phyloP scores from a whole-genome alignment of 2,329 filamentous ascomycete species.

The Fusarium albidum region DNA sequence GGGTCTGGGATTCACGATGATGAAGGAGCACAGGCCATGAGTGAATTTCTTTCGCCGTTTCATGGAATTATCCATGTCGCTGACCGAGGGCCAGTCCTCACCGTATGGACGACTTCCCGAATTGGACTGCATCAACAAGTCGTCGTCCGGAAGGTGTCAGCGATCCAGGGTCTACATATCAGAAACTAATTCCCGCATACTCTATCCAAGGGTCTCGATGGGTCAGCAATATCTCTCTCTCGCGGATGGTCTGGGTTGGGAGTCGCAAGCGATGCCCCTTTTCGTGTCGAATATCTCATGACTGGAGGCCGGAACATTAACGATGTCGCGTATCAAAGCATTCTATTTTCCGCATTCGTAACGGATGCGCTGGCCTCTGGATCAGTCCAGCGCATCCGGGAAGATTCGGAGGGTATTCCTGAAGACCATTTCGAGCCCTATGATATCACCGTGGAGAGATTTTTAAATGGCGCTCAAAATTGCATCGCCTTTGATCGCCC shows the following conservation, averaged over 20 bases:
- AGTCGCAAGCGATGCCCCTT: slow-evolving; percentile 19
- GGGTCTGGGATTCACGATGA: slow-evolving; percentile 4
- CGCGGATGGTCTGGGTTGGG: slow-evolving; percentile 13
- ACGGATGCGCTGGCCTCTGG: slow-evolving; percentile 12
- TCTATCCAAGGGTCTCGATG: slow-evolving; percentile 14
- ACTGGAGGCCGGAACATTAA: slow-evolving; percentile 12
- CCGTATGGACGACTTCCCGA: slow-evolving; percentile 15
- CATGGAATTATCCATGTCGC: slow-evolving; percentile 21
- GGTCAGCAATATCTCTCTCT: slow-evolving; percentile 14
- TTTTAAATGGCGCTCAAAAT: slow-evolving; percentile 17
- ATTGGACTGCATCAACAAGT: slow-evolving; percentile 16
- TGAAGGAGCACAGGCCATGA: slow-evolving; percentile 18
- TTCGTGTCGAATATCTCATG: slow-evolving; percentile 15
- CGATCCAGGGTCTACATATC: slow-evolving; percentile 13
- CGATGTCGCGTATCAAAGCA: slow-evolving; percentile 7
- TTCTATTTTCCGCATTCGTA: slow-evolving; percentile 18
- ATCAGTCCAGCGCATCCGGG: slow-evolving; percentile 9
- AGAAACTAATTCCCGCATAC: slow-evolving; percentile 15
- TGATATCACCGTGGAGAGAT: slow-evolving; percentile 21
- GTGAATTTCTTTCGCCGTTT: slow-evolving; percentile 16
- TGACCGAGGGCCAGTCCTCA: slow-evolving; percentile 9
- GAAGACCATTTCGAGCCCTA: slow-evolving; percentile 15
- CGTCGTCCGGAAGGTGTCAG: slow-evolving; percentile 3
- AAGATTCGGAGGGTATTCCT: slow-evolving; percentile 19
- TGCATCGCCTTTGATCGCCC: slow-evolving; percentile 12